Base-by-base conservation (phyloP, 2,329 filamentous ascomycete genomes). In the Aspergillus sp. region DNA sequence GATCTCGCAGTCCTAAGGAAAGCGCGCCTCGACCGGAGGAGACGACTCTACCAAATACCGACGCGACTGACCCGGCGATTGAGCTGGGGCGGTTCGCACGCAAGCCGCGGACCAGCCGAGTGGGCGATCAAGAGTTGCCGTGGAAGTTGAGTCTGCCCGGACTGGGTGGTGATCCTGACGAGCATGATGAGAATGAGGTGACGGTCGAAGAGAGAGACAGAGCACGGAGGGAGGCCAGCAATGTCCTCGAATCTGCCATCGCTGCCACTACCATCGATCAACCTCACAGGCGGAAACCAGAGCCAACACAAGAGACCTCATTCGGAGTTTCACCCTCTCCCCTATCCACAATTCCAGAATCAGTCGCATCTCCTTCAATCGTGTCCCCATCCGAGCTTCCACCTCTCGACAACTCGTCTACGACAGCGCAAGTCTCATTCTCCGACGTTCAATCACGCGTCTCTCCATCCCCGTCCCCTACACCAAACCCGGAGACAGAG, bases 71-170 rank as follows among this genome's bases (percentile, higher is more conserved):
- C 55, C 70, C 67, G n/a, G 47, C 47, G 13, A 30, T 32, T 30
- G 47, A 28, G 25, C 28, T 50, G 25, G 47, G 47, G 25, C 47
- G 47, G n/a, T 50, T 50, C 5, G 72, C 68, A 23, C 63, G 67
- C 59, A 63, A 62, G 6, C 61, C 70, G 1, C 69, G 72, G 32
- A 68, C 72, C n/a, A 66, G 69, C 10, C 70, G 74, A 13, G 59
- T 69, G 39, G 73, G 71, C 12, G 73, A 75, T 59, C 76, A 78
- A 61, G 74, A 77, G 59, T 65, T 67, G 8, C 76, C 76, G 3
- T 78, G 72, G 67, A 72, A 69, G 13, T 72, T 78, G 50, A 71
- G 64, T 2, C 64, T 78, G 5, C 74, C 76, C 2, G 70, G 47
- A 10, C 25, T 50, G 25, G 47, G 72, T 2, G 64, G 64, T n/a